Base-by-base conservation (phyloP, 139 green algal species). In the Protoeuglena noctilucae region DNA sequence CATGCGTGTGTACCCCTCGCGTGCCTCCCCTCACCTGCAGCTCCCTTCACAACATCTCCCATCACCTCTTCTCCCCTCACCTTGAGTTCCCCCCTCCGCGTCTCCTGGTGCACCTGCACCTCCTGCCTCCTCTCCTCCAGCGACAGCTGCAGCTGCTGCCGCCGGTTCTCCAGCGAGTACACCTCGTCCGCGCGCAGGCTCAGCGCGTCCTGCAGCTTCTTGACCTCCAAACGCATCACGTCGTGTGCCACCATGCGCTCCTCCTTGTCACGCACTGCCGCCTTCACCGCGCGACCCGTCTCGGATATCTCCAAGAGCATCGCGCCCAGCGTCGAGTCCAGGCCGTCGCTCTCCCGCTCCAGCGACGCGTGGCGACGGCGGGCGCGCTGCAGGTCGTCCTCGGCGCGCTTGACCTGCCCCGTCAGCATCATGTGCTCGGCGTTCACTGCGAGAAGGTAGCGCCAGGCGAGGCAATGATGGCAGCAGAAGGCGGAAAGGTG, bases 241-340 rank as follows among this genome's bases (percentile, higher is more conserved):
- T 92, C 84, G 41, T 81, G 75, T 46, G 84, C 77, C 60, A 94
- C 81, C 64, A 93, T 72, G 51, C 62, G 58, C 43, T 84, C 77
- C 68, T 93, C 84, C 67, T 81, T 82, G 24, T 72, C 62, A 28
- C 74, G 65, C 25, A 73, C 47, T 0, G 62, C 56, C 1, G 21
- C 52, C 50, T 70, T 70, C 41, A 79, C 41, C 26, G 63, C 58
- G 23, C 75, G 48, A 18, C 41, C 39, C 2, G 68, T 61, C 48
- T 77, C 78, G 27, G 83, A 74, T 21, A 67, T 72, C 58, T 89
- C 81, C 28, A 93, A 67, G 54, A 70, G 53, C 27, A 87, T 64
- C 53, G 66, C 64, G n/a, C 61, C 54, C 27, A 87, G 80, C 23
- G 62, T 56, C 19, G 71, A 61, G 17, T 80, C 58, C n/a, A 88